Conservation (phyloP, 768 basidiomycete genomes). For the Tylopilus sp. region DNA sequence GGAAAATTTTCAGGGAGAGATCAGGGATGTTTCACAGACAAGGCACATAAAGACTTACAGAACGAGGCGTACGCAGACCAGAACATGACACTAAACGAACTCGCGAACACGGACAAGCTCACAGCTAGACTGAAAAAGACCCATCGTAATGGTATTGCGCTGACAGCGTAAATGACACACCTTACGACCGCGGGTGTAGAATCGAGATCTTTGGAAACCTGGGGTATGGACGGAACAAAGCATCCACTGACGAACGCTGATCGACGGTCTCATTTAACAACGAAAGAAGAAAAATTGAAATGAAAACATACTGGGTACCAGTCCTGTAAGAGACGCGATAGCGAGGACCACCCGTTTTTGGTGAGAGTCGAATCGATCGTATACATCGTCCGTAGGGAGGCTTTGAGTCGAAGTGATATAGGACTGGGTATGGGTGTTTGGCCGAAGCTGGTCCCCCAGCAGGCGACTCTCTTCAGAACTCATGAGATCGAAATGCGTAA, state of each 20-base stretch:
- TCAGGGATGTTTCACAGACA: not conserved
- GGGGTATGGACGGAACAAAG: slow-evolving; percentile 73
- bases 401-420: too few species aligned
- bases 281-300: not conserved
- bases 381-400: slow-evolving; percentile 36
- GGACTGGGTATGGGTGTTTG: not conserved
- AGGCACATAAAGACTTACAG: slow-evolving; percentile 42
- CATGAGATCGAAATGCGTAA: slow-evolving; percentile 12
- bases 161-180: slow-evolving; percentile 24
- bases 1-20: not conserved
- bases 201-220: slow-evolving; percentile 62
- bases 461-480: slow-evolving; percentile 28
- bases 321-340: slow-evolving; percentile 57
- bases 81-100: slow-evolving; percentile 44
- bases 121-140: slow-evolving; percentile 41
- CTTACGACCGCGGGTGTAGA: slow-evolving; percentile 57
- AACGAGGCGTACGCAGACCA: slow-evolving; percentile 53
- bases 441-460: slow-evolving; percentile 9
- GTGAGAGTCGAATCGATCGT: slow-evolving; percentile 51
- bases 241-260: slow-evolving; percentile 66
- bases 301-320: slow-evolving; percentile 53
- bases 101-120: slow-evolving; percentile 46
- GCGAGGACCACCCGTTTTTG: slow-evolving; percentile 54
- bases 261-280: not conserved
- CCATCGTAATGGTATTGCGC: not conserved